A percentile compares a stretch with the other conserved stretches of the same genome.
Conservation (phyloP, 2,329 filamentous ascomycete species). For the Geosmithia flava region DNA sequence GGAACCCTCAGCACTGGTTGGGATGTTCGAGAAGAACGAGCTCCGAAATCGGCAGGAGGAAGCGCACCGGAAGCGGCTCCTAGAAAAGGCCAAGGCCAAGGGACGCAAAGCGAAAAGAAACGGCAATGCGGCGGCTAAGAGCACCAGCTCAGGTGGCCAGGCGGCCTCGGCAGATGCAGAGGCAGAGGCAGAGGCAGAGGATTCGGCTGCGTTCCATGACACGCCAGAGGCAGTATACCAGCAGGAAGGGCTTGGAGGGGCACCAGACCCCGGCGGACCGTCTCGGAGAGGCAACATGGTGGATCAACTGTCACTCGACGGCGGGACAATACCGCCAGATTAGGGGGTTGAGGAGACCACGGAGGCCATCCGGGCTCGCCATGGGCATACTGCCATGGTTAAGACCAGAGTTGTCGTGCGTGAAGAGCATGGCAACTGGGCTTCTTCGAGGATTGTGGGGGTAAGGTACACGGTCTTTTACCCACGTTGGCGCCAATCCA, state of each 20-base stretch:
- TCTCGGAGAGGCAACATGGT: no score
- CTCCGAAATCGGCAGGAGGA: slow-evolving; percentile 70
- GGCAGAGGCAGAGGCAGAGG: slow-evolving; percentile 17
- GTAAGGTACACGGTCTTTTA: no score
- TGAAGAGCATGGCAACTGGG: no score
- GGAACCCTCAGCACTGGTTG: slow-evolving; percentile 72
- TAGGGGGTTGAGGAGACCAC: not conserved
- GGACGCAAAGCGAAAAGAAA: slow-evolving; percentile 80
- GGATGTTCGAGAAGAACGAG: slow-evolving; percentile 91
- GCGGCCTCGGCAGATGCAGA: slow-evolving; percentile 20
- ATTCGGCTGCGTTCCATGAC: slow-evolving; percentile 1
- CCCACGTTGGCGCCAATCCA: no score
- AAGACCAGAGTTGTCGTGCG: no score
- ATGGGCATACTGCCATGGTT: no score
- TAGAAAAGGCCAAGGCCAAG: slow-evolving; percentile 93
- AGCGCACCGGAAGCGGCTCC: slow-evolving; percentile 70
- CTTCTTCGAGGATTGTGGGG: no score
- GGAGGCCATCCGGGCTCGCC: no score
- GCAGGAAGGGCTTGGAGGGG: no score
- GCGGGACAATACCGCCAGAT: not conserved
- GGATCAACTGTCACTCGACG: not conserved
- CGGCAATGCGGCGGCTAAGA: slow-evolving; percentile 36
- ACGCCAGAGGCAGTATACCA: no score
- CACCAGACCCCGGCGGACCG: no score
- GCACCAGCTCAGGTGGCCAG: slow-evolving; percentile 10